Base-by-base conservation (phyloP, 768 basidiomycete species). In the Russula brevipes region DNA sequence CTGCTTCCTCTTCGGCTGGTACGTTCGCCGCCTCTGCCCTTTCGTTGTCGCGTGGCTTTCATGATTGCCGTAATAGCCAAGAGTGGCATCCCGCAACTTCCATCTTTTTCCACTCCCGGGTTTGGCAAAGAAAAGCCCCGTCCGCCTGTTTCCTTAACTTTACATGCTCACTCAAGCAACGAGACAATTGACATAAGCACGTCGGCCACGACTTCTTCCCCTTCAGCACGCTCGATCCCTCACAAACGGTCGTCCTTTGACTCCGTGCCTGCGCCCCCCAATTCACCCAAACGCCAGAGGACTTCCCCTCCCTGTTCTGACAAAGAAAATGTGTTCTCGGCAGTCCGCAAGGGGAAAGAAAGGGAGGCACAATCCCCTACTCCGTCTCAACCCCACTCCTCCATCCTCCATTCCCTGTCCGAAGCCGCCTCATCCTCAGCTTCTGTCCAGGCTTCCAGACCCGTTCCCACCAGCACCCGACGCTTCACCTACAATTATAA, bases 111-210 rank as follows among this genome's bases (percentile, higher is more conserved):
- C 11, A 63, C 56, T 7, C 54, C 65, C 10, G 59, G 55, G 3
- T 57, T 41, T 41, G 65, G 66, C 30, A 67, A 63, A n/a, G 38
- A 55, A 41, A 66, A 54, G 8, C 57, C 67, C 11, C 49, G 51
- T 4, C 56, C 54, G 1, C 61, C 61, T n/a, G 36, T 12, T 36
- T 39, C 54, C 17, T 30, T n/a, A 16, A 31, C 50, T 39, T 5
- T 36, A 17, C 61, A 54, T 12, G 12, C 53, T 14, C 24, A 66
- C 31, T 35, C 31, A 11, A 54, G 54, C 61, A 44, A 58, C 14
- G 67, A 64, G 59, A 31, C 60, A 0, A 67, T 63, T 57, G 67
- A 68, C 58, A 54, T 63, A 42, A 39, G 61, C 17, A 52, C 65
- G 0, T 42, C 67, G 11, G 61, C 54, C 38, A 47, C 65, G 24